Evolutionary conservation across 345 rosid genomes (phyloP), one percentile per base, ranked within the genome.

Genomic region (Eucalyptus polyanthemos): DNA sequence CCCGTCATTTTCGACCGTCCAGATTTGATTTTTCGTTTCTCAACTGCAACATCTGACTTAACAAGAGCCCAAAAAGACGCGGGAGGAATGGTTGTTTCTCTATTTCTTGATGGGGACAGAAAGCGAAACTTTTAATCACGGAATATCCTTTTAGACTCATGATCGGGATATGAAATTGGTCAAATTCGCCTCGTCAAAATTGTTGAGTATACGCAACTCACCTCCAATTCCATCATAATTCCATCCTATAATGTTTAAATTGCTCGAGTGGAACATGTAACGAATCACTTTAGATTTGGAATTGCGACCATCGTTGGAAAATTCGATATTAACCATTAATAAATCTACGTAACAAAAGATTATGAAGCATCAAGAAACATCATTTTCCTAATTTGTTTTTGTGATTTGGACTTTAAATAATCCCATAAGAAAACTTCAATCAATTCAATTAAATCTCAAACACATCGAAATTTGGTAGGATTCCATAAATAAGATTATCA

Each of bases 191-290:
- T 14, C 5, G 3, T n/a, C 9, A 15, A 29, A 31, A 65, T 19
- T 53, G 69, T 29, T 29, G n/a, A 29, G 69, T 14, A 13, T 13
- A 1, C 14, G 67, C 31, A 6, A 12, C 29, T 6, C 14, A 6
- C 8, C 67, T 2, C 15, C 3, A 34, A 34, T 34, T 34, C 34
- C 34, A 34, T 34, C 34, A 34, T 34, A 3, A 25, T 25, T 60
- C 8, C 31, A 27, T 60, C 5, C 3, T 13, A 6, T 27, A 13
- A 27, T 62, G 2, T 62, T 13, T 6, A 65, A 65, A 0, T 14
- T 0, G 2, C 10, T 29, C 9, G 6, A 29, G 4, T 4, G 21
- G 6, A 29, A n/a, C 5, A 7, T n/a, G 7, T n/a, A 14, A 29
- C 3, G 5, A 5, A 65, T n/a, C 37, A 29, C 3, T 29, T 29